Conservation (phyloP, 108 stramenopile genomes). For the Nannochloropsis salina region DNA sequence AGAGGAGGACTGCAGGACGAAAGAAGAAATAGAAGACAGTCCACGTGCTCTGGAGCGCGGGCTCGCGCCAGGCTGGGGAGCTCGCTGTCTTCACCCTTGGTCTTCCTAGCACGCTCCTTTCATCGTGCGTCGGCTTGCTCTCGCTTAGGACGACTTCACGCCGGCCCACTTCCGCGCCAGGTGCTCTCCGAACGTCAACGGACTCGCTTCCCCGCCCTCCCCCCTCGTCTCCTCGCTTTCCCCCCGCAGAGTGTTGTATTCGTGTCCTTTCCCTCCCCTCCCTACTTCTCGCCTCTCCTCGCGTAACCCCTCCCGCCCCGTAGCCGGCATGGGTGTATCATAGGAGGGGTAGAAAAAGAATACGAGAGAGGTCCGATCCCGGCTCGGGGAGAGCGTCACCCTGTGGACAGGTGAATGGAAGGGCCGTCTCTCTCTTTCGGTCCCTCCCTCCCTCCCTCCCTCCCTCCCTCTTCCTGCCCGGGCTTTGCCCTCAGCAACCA, state of each 20-base stretch:
- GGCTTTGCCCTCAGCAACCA: neutral
- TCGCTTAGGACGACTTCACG: neutral
- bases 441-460: neutral
- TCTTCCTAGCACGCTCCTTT: neutral
- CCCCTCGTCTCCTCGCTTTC: neutral
- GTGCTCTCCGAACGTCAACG: neutral
- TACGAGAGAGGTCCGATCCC: neutral
- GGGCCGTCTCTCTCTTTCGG: neutral
- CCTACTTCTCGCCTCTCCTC: neutral
- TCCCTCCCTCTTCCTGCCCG: neutral
- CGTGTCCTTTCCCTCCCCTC: neutral
- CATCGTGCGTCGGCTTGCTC: neutral
- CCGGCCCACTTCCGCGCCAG: neutral
- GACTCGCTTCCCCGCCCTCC: neutral
- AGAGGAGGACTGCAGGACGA: neutral
- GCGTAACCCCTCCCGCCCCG: no score
- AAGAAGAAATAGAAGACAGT: neutral
- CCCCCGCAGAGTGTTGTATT: neutral
- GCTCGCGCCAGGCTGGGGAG: neutral
- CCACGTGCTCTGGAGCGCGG: neutral
- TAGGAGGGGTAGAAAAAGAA: constrained; percentile 3
- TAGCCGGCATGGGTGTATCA: neutral
- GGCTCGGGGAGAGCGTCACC: neutral
- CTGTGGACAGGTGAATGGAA: neutral
- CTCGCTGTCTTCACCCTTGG: neutral